Evolutionary conservation across 2,329 filamentous ascomycete genomes (phyloP).

Genomic region (Claviceps pusilla): DNA sequence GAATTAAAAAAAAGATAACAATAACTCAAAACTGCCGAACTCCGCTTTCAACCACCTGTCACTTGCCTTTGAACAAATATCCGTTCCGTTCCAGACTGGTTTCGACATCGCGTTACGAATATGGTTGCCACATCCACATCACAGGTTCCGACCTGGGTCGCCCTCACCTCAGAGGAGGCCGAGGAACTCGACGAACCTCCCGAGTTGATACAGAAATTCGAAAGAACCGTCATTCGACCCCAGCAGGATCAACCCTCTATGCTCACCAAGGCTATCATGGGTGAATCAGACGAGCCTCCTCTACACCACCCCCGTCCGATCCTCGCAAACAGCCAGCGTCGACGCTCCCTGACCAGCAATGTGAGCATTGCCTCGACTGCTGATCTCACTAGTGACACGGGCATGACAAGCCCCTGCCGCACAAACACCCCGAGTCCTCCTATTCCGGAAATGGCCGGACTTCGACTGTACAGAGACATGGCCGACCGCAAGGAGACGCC

Average conservation of each 20-base stretch:
- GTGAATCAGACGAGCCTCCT: constrained; percentile 43
- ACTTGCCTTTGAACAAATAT: not conserved
- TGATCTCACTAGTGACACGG: constrained; percentile 89
- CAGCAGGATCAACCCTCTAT: constrained; percentile 57
- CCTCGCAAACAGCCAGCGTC: constrained; percentile 24
- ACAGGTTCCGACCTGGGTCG: constrained; percentile 19
- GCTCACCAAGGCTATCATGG: constrained; percentile 69
- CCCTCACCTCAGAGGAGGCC: constrained; percentile 42
- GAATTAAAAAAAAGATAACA: too few relatives aligned
- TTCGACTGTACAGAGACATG: constrained; percentile 22
- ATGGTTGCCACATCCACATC: constrained; percentile 16
- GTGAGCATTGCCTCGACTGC: constrained; percentile 69
- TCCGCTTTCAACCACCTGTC: not conserved
- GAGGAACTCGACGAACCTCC: constrained; percentile 81
- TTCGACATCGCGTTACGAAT: constrained; percentile 2
- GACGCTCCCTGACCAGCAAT: constrained; percentile 63
- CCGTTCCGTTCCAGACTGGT: not conserved
- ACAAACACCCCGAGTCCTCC: constrained; percentile 82
- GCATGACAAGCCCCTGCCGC: constrained; percentile 75
- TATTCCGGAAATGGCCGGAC: constrained; percentile 42
- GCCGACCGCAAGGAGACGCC: constrained; percentile 13
- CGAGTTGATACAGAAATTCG: constrained; percentile 38
- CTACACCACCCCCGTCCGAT: constrained; percentile 24
- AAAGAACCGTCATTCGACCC: constrained; percentile 31
- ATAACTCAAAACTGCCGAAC: not conserved